Percentiles rank a stretch among this genome's conserved stretches.
phyloP scores from a whole-genome alignment of 2,329 filamentous ascomycete species.

The Colletotrichum lindemuthianum region DNA sequence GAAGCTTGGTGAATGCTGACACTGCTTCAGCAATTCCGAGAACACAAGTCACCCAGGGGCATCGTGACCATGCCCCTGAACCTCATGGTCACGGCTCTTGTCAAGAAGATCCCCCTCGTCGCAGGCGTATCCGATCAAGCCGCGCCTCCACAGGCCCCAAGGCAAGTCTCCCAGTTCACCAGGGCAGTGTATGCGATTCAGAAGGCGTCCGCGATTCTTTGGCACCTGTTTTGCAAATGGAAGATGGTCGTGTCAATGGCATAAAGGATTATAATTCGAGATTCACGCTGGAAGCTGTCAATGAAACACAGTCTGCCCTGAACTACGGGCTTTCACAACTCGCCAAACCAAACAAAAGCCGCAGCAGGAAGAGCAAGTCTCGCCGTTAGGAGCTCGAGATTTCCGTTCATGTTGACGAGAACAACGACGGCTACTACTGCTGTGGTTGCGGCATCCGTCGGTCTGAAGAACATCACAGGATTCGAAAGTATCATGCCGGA shows the following conservation, averaged over 20 bases:
- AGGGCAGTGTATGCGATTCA: not conserved
- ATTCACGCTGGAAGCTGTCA: too few relatives aligned
- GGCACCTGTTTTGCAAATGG: too few relatives aligned
- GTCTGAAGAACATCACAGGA: constrained; percentile 27
- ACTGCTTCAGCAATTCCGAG: not conserved
- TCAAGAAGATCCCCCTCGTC: constrained; percentile 19
- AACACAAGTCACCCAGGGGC: not conserved
- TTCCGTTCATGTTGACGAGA: constrained; percentile 30
- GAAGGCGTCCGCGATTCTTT: not conserved
- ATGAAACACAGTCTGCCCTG: too few relatives aligned
- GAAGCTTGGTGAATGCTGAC: not conserved
- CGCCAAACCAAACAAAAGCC: not conserved
- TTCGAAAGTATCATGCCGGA: constrained; percentile 21
- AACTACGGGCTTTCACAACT: not conserved
- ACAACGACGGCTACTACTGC: constrained; percentile 36
- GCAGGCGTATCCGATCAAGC: constrained; percentile 31
- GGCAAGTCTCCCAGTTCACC: not conserved
- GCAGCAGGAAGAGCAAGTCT: not conserved
- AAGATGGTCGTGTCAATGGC: too few relatives aligned
- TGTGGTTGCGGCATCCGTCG: constrained; percentile 35
- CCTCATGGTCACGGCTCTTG: not conserved
- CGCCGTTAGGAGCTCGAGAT: constrained; percentile 22
- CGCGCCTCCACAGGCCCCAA: constrained; percentile 19
- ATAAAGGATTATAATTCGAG: too few relatives aligned
- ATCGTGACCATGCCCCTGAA: too few relatives aligned